Percentiles rank a stretch among this genome's conserved stretches.
Conservation (phyloP, 2,329 filamentous ascomycete species). For the Exophiala phaeomuriformis region DNA sequence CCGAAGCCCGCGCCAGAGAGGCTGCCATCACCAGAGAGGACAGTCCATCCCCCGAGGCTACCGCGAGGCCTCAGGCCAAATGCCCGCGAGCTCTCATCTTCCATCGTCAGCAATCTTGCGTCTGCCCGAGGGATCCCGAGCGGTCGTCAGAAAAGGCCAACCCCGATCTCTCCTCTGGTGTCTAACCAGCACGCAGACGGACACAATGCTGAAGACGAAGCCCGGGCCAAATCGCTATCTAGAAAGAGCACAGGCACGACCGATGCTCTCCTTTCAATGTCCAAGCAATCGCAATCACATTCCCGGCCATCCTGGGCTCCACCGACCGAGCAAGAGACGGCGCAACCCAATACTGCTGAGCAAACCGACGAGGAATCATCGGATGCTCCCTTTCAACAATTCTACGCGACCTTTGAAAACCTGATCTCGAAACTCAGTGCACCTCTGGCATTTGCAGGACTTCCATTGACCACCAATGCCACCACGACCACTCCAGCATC, state of each 20-base stretch:
- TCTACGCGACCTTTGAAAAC: constrained; percentile 85
- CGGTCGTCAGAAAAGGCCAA: constrained; percentile 46
- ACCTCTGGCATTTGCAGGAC: constrained; percentile 82
- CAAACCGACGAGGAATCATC: constrained; percentile 29
- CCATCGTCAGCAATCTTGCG: constrained; percentile 81
- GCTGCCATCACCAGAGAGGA: constrained; percentile 30
- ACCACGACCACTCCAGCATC: constrained; percentile 27
- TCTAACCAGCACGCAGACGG: constrained; percentile 68
- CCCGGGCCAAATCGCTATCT: constrained; percentile 2
- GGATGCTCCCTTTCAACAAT: constrained; percentile 79
- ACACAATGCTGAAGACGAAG: constrained; percentile 49
- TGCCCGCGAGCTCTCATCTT: constrained; percentile 65
- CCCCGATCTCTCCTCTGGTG: constrained; percentile 63
- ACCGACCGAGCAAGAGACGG: constrained; percentile 2
- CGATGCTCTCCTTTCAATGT: constrained; percentile 5
- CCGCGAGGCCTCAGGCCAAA: constrained; percentile 40
- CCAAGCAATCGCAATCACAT: constrained; percentile 7
- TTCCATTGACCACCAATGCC: constrained; percentile 56
- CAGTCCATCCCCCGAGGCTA: constrained; percentile 36
- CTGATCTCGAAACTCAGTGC: constrained; percentile 84
- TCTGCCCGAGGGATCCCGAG: constrained; percentile 69
- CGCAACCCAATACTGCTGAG: constrained; percentile 29
- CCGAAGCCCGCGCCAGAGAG: constrained; percentile 23
- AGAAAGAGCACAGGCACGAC: constrained; percentile 6
- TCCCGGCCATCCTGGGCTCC: constrained; percentile 29